phyloP scores from a whole-genome alignment of 2,329 filamentous ascomycete species.

The Hymenoscyphus fraxineus region DNA sequence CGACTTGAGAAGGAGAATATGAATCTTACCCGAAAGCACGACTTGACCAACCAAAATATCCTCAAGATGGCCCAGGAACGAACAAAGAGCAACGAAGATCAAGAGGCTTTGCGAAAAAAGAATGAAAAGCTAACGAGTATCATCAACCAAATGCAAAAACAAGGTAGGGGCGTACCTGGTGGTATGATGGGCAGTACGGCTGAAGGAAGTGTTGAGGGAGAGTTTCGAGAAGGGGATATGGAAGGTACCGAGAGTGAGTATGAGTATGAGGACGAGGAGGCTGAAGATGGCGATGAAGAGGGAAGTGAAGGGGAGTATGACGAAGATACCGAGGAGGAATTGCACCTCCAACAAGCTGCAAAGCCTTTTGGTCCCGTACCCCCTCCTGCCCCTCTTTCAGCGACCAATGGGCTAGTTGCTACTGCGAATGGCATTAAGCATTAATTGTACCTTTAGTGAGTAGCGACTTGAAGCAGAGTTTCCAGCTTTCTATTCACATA shows the following conservation, averaged over 20 bases:
- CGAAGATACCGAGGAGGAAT: slow-evolving; percentile 42
- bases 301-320: slow-evolving; percentile 40
- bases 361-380: slow-evolving; percentile 34
- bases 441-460: slow-evolving; percentile 16
- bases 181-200: slow-evolving; percentile 59
- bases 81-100: slow-evolving; percentile 67
- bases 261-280: slow-evolving; percentile 59
- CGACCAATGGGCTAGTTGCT: slow-evolving; percentile 25
- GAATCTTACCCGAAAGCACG: slow-evolving; percentile 84
- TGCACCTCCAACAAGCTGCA: slow-evolving; percentile 29
- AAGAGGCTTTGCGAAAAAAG: slow-evolving; percentile 72
- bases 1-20: slow-evolving; percentile 95
- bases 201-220: slow-evolving; percentile 51
- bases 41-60: slow-evolving; percentile 90
- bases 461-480: neutral
- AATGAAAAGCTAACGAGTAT: slow-evolving; percentile 90
- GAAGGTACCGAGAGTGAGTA: slow-evolving; percentile 62
- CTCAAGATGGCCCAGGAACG: slow-evolving; percentile 96
- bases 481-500: neutral
- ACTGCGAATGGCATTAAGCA: slow-evolving; percentile 32
- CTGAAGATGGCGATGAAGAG: slow-evolving; percentile 55
- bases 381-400: slow-evolving; percentile 28
- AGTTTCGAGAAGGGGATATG: slow-evolving; percentile 52
- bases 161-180: slow-evolving; percentile 73
- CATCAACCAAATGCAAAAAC: slow-evolving; percentile 93